Conservation (phyloP, 257 asterid genomes). For the Leonotis leonurus region DNA sequence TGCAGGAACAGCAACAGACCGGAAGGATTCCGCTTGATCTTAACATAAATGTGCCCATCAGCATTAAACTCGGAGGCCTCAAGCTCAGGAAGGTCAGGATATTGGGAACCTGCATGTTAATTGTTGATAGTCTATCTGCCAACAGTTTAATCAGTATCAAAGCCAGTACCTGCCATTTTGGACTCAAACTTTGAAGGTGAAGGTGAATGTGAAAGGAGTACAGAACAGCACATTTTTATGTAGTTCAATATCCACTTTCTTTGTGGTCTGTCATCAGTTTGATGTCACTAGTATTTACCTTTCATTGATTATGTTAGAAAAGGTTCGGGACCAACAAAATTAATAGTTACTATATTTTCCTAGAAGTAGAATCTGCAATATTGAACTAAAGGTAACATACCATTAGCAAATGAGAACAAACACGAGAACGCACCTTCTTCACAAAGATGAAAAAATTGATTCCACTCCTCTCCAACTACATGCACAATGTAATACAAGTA, state of each 20-base stretch:
- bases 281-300: neutral
- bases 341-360: neutral
- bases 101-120: slow-evolving; percentile 57
- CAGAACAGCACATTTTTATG: neutral
- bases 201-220: no score
- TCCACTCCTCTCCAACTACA: neutral
- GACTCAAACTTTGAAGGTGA: slow-evolving; percentile 47
- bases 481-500: neutral
- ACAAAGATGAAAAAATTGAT: neutral
- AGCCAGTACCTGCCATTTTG: slow-evolving; percentile 66
- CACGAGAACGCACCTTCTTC: neutral
- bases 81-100: slow-evolving; percentile 64
- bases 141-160: slow-evolving; percentile 54
- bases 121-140: slow-evolving; percentile 71
- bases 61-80: slow-evolving; percentile 57
- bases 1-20: slow-evolving; percentile 78
- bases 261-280: slow-evolving; percentile 1
- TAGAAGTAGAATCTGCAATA: neutral
- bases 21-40: slow-evolving; percentile 79
- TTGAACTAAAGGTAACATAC: neutral
- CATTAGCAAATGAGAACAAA: neutral
- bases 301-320: neutral
- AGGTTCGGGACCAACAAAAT: neutral
- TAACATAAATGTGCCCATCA: slow-evolving; percentile 67
- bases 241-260: neutral